These are phyloP conservation scores for Francoa sonchifolia DNA, from an alignment of 441 rosid species.

Conservation along the genomic window DNA sequence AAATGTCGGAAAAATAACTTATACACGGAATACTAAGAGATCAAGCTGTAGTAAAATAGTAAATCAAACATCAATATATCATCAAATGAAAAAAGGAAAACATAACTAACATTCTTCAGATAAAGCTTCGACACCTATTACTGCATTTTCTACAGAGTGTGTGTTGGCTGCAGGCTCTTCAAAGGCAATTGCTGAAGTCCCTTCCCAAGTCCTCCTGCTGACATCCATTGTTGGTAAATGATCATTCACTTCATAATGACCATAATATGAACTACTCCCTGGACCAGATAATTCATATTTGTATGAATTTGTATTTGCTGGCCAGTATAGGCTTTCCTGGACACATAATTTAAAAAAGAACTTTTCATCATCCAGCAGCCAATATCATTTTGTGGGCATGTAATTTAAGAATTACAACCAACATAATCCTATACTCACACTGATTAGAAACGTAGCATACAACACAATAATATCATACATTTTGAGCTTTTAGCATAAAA, in stretches of 20 bases:
- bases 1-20: too few species aligned
- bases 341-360: slow-evolving; percentile 10
- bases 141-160: slow-evolving; percentile 27
- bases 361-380: slow-evolving; percentile 1
- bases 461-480: too few species aligned
- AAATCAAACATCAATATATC: neutral
- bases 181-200: slow-evolving; percentile 23
- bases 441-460: neutral
- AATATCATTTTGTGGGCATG: neutral
- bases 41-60: neutral
- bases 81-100: neutral
- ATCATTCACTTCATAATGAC: slow-evolving; percentile 46
- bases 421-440: neutral
- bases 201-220: slow-evolving; percentile 54
- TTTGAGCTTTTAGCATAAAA: too few species aligned
- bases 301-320: slow-evolving; percentile 59
- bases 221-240: slow-evolving; percentile 44
- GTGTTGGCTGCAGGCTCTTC: slow-evolving; percentile 33
- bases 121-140: slow-evolving; percentile 22
- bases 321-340: slow-evolving; percentile 66
- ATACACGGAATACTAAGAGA: neutral
- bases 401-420: neutral
- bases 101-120: slow-evolving; percentile 56
- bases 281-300: slow-evolving; percentile 61
- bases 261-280: slow-evolving; percentile 43